Conservation (phyloP, 2,329 filamentous ascomycete genomes). For the Passalora sequoiae region DNA sequence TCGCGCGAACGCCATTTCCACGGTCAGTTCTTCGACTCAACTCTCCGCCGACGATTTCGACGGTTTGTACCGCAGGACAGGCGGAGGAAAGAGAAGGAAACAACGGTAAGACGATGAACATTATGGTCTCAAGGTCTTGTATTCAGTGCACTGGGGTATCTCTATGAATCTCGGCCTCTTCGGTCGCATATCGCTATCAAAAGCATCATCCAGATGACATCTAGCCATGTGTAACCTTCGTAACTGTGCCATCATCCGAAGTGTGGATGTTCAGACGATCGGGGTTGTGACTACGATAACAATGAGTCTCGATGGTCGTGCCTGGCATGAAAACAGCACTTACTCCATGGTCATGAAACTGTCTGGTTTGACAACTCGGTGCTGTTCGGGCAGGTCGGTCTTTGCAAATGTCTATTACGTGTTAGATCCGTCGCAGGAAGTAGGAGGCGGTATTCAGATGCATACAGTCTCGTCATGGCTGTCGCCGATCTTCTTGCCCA, state of each 20-base stretch:
- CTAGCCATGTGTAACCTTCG: constrained; percentile 45
- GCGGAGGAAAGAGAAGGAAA: too few relatives aligned
- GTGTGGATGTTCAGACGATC: constrained; percentile 45
- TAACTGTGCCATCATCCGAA: constrained; percentile 45
- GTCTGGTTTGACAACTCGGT: constrained; percentile 44
- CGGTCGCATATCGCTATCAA: too few relatives aligned
- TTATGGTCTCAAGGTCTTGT: too few relatives aligned
- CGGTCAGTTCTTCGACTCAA: too few relatives aligned
- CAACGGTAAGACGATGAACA: too few relatives aligned
- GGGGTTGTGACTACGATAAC: not conserved
- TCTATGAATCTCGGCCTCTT: too few relatives aligned
- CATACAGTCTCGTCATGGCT: constrained; percentile 41
- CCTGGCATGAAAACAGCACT: constrained; percentile 36
- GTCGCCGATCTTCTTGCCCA: constrained; percentile 50
- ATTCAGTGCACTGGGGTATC: too few relatives aligned
- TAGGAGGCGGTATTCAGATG: constrained; percentile 2
- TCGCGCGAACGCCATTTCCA: too few relatives aligned
- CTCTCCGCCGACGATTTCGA: too few relatives aligned
- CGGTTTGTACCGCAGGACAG: too few relatives aligned
- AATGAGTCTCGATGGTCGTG: too few relatives aligned
- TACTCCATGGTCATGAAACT: constrained; percentile 45
- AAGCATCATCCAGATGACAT: too few relatives aligned
- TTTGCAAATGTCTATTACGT: constrained; percentile 46
- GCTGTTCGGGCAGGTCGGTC: constrained; percentile 44
- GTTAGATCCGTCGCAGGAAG: constrained; percentile 1